phyloP scores from a whole-genome alignment of 2,329 filamentous ascomycete species.

The Exophiala viscosa region DNA sequence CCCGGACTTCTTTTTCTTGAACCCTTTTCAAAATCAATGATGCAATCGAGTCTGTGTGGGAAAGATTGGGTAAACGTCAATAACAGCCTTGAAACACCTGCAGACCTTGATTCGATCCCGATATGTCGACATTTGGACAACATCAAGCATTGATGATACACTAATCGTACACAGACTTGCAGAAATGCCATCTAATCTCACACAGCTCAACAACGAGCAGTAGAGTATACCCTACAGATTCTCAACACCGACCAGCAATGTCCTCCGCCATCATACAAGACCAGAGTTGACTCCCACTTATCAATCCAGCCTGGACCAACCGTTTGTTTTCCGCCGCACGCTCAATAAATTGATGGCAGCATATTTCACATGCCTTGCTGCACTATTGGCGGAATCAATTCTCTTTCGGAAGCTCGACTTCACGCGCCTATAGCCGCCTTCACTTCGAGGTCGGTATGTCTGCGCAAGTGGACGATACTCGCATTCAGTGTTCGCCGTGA shows the following conservation, averaged over 20 bases:
- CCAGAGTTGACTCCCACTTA: background rate
- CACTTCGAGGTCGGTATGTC: background rate
- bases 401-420: conserved; percentile 3
- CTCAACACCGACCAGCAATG: background rate
- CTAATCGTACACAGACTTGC: too few species aligned
- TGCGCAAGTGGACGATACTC: conserved; percentile 4
- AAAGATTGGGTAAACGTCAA: too few species aligned
- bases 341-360: background rate
- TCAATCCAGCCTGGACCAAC: conserved; percentile 6
- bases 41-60: too few species aligned
- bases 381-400: background rate
- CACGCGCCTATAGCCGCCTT: background rate
- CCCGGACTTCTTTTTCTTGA: too few species aligned
- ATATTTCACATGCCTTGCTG: background rate
- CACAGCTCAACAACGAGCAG: background rate
- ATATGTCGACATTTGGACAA: too few species aligned
- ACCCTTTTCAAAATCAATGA: too few species aligned
- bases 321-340: background rate
- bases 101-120: too few species aligned
- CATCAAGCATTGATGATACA: too few species aligned
- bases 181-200: background rate
- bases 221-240: background rate
- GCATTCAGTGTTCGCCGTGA: background rate
- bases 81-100: too few species aligned
- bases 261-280: background rate